Conservation (phyloP, 169 alveolate genomes). For the Plasmodium malariae region DNA sequence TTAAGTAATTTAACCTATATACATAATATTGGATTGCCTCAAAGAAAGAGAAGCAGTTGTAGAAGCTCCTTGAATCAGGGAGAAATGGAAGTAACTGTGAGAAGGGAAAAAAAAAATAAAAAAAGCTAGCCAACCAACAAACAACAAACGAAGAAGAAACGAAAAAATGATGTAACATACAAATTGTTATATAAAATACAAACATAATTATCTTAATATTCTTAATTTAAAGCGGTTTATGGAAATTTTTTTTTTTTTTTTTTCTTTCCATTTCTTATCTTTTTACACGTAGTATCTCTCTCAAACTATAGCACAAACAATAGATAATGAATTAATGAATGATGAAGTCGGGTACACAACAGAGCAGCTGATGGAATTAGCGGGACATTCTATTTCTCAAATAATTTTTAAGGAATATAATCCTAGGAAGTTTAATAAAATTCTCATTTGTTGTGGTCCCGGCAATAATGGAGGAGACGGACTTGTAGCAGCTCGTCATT, state of each 20-base stretch:
- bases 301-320: slow-evolving; percentile 70
- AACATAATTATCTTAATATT: neutral
- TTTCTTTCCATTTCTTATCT: neutral
- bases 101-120: neutral
- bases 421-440: slow-evolving; percentile 63
- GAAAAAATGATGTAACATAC: too few relatives aligned
- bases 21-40: neutral
- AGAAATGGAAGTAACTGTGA: slow-evolving; percentile 51
- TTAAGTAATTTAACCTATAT: neutral
- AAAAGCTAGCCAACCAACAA: neutral
- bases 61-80: neutral
- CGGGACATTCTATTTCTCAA: slow-evolving; percentile 91
- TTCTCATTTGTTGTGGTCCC: slow-evolving; percentile 91
- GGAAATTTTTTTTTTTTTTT: slow-evolving; percentile 3
- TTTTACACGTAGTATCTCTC: slow-evolving; percentile 32
- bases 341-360: slow-evolving; percentile 86
- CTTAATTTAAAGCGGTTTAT: neutral
- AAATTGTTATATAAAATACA: neutral
- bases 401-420: slow-evolving; percentile 81
- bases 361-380: slow-evolving; percentile 92
- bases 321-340: slow-evolving; percentile 88
- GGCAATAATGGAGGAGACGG: slow-evolving; percentile 96
- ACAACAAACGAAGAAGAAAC: neutral
- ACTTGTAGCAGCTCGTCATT: slow-evolving; percentile 90
- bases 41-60: neutral